Conservation (phyloP, 2,329 filamentous ascomycete species). For the Epichloe amarillans region DNA sequence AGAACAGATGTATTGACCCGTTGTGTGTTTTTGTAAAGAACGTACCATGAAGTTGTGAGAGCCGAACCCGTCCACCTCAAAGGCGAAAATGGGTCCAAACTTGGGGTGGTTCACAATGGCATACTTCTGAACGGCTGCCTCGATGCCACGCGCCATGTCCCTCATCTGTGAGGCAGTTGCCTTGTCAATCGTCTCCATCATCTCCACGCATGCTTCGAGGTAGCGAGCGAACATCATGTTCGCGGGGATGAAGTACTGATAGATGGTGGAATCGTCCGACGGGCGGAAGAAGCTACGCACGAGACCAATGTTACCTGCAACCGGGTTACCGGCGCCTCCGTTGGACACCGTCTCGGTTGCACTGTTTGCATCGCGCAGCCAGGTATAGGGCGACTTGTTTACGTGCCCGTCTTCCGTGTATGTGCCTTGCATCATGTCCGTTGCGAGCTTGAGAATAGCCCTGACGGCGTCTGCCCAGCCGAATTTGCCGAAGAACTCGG, state of each 20-base stretch:
- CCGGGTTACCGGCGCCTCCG: conserved; percentile 64
- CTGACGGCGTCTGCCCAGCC: conserved; percentile 63
- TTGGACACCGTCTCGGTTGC: conserved; percentile 75
- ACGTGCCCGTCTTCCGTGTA: conserved; percentile 50
- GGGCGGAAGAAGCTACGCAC: conserved; percentile 82
- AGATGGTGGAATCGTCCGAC: conserved; percentile 75
- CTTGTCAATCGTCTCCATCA: conserved; percentile 32
- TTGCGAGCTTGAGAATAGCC: conserved; percentile 53
- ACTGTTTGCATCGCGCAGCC: conserved; percentile 56
- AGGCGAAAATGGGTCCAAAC: conserved; percentile 54
- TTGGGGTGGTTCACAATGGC: conserved; percentile 49
- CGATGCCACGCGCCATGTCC: conserved; percentile 41
- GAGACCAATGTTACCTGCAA: conserved; percentile 66
- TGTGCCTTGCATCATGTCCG: conserved; percentile 59
- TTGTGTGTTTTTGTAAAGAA: not conserved
- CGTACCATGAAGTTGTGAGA: conserved; percentile 41
- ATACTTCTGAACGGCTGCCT: conserved; percentile 53
- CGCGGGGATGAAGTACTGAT: conserved; percentile 77
- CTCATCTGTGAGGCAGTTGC: conserved; percentile 45
- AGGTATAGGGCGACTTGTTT: conserved; percentile 54
- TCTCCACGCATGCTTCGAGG: conserved; percentile 34
- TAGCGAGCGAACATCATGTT: conserved; percentile 73
- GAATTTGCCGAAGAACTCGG: conserved; percentile 56
- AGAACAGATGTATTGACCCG: not conserved
- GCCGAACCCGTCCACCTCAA: conserved; percentile 57